A percentile compares a stretch with the other conserved stretches of the same genome.
These are phyloP conservation scores for Diaporthe sp. DNA, from an alignment of 2,329 filamentous ascomycete genomes.

Conservation along the genomic window DNA sequence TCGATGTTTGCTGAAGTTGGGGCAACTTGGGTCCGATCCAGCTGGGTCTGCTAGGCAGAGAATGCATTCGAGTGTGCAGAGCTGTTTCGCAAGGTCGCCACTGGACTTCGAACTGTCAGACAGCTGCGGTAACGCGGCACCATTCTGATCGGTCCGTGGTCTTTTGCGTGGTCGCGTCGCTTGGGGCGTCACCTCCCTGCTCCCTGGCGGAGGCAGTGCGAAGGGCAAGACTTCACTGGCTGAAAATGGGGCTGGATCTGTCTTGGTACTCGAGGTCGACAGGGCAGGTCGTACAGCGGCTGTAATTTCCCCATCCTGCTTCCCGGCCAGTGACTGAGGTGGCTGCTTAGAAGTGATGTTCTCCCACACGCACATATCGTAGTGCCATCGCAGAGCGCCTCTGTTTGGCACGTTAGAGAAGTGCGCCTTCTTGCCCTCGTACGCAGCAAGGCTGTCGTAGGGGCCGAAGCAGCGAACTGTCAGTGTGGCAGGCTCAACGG, in stretches of 20 bases:
- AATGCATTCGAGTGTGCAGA: neutral
- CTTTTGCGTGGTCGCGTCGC: neutral
- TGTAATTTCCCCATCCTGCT: neutral
- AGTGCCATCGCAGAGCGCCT: neutral
- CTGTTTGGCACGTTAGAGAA: constrained; percentile 40
- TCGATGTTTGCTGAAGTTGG: neutral
- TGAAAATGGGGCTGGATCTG: too few relatives aligned
- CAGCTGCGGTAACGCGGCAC: neutral
- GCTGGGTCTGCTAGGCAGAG: neutral
- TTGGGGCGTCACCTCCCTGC: neutral
- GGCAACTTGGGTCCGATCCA: neutral
- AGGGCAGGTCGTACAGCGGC: neutral
- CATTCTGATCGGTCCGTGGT: neutral
- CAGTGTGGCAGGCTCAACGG: constrained; percentile 11
- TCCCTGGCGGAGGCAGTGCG: neutral
- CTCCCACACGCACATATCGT: neutral
- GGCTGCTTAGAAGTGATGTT: neutral
- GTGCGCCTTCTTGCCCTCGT: constrained; percentile 41
- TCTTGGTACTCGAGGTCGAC: neutral
- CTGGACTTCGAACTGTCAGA: fast-evolving
- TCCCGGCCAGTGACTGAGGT: neutral
- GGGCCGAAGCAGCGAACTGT: constrained; percentile 43
- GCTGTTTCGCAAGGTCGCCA: too few relatives aligned
- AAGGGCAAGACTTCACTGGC: neutral
- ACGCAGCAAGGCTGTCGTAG: constrained; percentile 25